A percentile compares a stretch with the other conserved stretches of the same genome.
These are phyloP conservation scores for Lactarius hatsudake DNA, from an alignment of 768 basidiomycete species.

Conservation along the genomic window DNA sequence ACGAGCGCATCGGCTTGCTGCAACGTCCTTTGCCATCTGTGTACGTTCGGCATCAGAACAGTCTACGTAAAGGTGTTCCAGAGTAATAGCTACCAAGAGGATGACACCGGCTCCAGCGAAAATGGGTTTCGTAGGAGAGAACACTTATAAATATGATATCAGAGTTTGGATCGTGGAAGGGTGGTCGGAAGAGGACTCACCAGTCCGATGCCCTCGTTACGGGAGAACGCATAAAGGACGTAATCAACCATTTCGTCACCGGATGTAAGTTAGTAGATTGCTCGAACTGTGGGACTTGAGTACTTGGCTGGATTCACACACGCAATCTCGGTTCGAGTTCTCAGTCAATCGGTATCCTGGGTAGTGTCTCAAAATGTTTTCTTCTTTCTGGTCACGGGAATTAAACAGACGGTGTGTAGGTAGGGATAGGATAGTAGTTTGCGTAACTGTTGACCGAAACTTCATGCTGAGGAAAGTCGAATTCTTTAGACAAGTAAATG, in stretches of 20 bases:
- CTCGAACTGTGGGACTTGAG: background rate
- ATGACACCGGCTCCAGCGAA: background rate
- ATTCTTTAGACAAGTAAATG: too few relatives aligned
- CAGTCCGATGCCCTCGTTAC: background rate
- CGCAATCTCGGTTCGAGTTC: too few relatives aligned
- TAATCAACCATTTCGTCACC: background rate
- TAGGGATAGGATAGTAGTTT: too few relatives aligned
- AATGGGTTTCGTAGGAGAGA: background rate
- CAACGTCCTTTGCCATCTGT: background rate
- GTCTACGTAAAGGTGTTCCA: background rate
- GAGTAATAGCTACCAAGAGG: background rate
- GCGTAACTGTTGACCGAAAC: too few relatives aligned
- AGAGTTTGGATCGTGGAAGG: background rate
- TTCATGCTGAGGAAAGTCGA: too few relatives aligned
- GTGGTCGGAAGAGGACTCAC: background rate
- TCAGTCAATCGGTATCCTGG: too few relatives aligned
- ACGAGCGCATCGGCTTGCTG: background rate
- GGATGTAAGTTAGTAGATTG: background rate
- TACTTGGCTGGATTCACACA: too few relatives aligned
- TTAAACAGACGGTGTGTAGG: too few relatives aligned
- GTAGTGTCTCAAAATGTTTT: too few relatives aligned
- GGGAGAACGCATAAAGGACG: background rate
- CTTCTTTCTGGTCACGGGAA: too few relatives aligned
- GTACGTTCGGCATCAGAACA: background rate
- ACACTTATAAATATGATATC: background rate